A percentile compares a stretch with the other conserved stretches of the same genome.
Evolutionary conservation across 495 filamentous ascomycete species (phyloP).

Genomic region (Friedmanniomyces endolithicus): DNA sequence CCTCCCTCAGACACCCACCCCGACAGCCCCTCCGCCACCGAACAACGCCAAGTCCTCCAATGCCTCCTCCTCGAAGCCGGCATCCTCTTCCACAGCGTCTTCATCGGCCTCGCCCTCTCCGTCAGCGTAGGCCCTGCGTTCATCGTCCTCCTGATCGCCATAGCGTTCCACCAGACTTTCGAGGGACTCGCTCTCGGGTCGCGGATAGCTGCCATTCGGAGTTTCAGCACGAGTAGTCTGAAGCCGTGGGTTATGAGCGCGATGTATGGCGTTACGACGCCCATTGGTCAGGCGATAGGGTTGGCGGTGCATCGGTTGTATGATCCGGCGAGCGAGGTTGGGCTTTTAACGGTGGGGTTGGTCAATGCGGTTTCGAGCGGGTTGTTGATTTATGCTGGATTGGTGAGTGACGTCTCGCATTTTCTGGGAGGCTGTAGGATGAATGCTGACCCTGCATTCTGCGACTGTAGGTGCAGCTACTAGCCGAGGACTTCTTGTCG

Average conservation of each 20-base stretch:
- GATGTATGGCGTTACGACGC: conserved; percentile 84
- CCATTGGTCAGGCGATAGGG: conserved; percentile 81
- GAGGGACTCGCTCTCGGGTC: conserved; percentile 56
- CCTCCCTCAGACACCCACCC: neutral
- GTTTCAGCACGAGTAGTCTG: conserved; percentile 8
- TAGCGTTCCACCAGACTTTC: conserved; percentile 59
- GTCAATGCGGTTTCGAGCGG: conserved; percentile 88
- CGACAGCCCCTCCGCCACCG: conserved; percentile 11
- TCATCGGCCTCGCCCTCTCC: conserved; percentile 56
- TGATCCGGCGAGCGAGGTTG: conserved; percentile 67
- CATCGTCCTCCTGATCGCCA: conserved; percentile 53
- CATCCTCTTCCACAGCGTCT: conserved; percentile 47
- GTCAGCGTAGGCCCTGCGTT: conserved; percentile 52
- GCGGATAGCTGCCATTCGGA: conserved; percentile 38
- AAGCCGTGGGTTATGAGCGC: conserved; percentile 90
- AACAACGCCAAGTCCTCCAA: conserved; percentile 31
- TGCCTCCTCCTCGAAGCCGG: conserved; percentile 35
- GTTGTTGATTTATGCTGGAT: conserved; percentile 74
- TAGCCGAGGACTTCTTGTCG: conserved; percentile 87
- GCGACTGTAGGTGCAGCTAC: conserved; percentile 46
- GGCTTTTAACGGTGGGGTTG: conserved; percentile 78
- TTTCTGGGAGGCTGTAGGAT: neutral
- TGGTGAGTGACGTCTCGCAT: conserved; percentile 33
- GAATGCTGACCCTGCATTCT: too few species aligned
- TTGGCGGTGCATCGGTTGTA: conserved; percentile 71